These are phyloP conservation scores for Torrubiellomyces zombiae DNA, from an alignment of 2,329 filamentous ascomycete genomes.

Conservation along the genomic window DNA sequence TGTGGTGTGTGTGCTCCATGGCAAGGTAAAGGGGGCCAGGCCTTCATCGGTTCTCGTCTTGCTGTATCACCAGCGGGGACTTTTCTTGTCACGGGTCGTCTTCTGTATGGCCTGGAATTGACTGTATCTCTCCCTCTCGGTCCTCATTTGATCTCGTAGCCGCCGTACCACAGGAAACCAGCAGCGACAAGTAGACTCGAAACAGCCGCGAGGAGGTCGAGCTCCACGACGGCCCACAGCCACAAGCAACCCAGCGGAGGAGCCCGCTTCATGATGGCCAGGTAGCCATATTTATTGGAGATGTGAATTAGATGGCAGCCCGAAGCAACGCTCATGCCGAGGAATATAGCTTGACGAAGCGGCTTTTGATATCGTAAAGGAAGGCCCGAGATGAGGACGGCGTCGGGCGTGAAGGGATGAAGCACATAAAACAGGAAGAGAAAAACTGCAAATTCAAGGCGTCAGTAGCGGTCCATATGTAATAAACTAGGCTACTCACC, in stretches of 20 bases:
- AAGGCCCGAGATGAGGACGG: slow-evolving; percentile 31
- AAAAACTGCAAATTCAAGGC: slow-evolving; percentile 31
- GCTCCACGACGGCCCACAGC: slow-evolving; percentile 85
- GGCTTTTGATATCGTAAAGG: slow-evolving; percentile 26
- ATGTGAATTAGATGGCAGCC: slow-evolving; percentile 72
- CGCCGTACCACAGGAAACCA: slow-evolving; percentile 29
- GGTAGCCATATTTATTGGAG: slow-evolving; percentile 65
- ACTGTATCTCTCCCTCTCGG: no score
- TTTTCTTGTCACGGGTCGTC: no score
- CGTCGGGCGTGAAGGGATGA: slow-evolving; percentile 34
- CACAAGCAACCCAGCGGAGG: slow-evolving; percentile 82
- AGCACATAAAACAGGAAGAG: slow-evolving; percentile 37
- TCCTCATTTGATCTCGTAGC: slow-evolving; percentile 25
- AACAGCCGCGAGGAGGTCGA: slow-evolving; percentile 52
- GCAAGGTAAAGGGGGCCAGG: no score
- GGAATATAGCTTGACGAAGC: slow-evolving; percentile 46
- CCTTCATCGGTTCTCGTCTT: no score
- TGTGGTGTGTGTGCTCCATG: no score
- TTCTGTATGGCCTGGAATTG: no score
- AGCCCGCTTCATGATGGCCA: slow-evolving; percentile 79
- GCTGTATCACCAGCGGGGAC: no score
- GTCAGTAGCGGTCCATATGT: neutral
- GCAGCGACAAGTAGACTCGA: slow-evolving; percentile 29
- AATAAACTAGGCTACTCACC: slow-evolving; percentile 21
- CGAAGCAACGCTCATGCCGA: slow-evolving; percentile 37